A percentile compares a stretch with the other conserved stretches of the same genome.
Evolutionary conservation across 2,329 filamentous ascomycete genomes (phyloP).

Genomic region (Verticillium zaregamsianum): DNA sequence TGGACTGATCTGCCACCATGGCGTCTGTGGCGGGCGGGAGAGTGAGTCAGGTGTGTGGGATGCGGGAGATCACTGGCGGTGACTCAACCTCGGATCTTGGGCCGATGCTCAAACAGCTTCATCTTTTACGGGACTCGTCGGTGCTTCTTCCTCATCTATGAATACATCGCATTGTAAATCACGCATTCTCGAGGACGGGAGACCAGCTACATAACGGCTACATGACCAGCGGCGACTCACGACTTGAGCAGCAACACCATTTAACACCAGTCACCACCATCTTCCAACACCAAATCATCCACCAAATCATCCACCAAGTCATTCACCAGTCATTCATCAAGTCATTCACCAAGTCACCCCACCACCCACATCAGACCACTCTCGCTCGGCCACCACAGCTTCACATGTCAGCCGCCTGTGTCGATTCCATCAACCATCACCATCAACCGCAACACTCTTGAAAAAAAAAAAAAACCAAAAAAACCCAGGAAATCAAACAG

Average conservation of each 20-base stretch:
- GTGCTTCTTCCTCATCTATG: background rate
- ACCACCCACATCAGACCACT: background rate
- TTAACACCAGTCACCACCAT: background rate
- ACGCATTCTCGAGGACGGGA: background rate
- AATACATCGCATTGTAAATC: background rate
- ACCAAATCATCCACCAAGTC: no score
- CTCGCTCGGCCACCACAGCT: no score
- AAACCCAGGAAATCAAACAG: no score
- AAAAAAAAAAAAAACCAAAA: no score
- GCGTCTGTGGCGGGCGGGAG: background rate
- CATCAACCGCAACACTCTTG: no score
- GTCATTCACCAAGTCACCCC: no score
- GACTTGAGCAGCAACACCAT: background rate
- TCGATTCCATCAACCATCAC: no score
- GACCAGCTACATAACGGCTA: background rate
- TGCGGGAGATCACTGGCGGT: background rate
- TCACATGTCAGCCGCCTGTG: no score
- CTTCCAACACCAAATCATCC: no score
- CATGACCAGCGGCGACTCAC: background rate
- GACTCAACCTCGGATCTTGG: background rate
- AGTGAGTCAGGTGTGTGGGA: background rate
- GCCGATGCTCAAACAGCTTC: background rate
- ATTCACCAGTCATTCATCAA: no score
- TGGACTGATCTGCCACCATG: background rate
- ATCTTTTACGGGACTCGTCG: background rate